Evolutionary conservation across 2,329 filamentous ascomycete genomes (phyloP), one percentile per base, ranked within the genome.

Genomic region (Hypoxylon sp.): DNA sequence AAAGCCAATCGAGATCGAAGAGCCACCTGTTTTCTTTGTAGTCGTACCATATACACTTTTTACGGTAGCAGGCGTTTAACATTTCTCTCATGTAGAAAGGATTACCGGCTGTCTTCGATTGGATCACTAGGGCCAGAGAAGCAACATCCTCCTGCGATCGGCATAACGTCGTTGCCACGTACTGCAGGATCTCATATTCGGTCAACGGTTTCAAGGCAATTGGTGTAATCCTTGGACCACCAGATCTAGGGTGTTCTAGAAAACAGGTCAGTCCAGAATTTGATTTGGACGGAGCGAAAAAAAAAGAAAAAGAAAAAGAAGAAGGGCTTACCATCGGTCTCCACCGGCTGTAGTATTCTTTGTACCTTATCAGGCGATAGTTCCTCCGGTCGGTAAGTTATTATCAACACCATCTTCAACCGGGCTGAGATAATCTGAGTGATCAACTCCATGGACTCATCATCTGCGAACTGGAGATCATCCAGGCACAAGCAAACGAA

Each of bases 31-130:
- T 89, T 58, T 88, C 83, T 61, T 85, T 86, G 78, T 94, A 96
- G 55, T 91, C 91, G 70, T 96, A 97, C 82, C 87, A 96, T 38
- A 97, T 88, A 68, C 90, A 96, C 60, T 87, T 87, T 66, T 90
- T 94, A 29, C 90, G 84, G 68, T 96, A 87, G 67, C 90, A 95
- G 2, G 88, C 87, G 65, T 90, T 90, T 3, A 97, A 80, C 81
- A 97, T 95, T 71, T 96, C 90, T 46, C 90, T 82, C 69, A 96
- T 89, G 65, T 94, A 95, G 65, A 96, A 97, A 0, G 91, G 88
- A 55, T 96, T 96, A 1, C 92, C 92, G 17, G 83, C 83, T 6
- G 90, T 93, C 73, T 94, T 95, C 64, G 93, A 91, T 68, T 95
- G 89, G 4, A 97, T 84, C 7, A 96, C 89, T 5, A 91, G 83